Evolutionary conservation across 345 rosid species (phyloP).

Genomic region (Salix viminalis): DNA sequence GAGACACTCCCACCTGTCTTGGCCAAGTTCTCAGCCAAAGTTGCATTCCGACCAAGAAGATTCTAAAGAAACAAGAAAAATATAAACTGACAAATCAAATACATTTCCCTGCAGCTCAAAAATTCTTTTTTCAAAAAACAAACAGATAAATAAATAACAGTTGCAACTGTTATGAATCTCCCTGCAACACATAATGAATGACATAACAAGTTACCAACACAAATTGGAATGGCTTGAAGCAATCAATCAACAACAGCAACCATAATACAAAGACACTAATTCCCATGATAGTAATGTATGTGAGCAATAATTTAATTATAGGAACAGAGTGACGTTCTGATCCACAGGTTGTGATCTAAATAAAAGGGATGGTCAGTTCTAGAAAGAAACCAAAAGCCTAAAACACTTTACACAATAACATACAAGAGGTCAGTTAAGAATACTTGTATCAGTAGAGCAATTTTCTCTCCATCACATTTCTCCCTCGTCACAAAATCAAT

Average conservation of each 20-base stretch:
- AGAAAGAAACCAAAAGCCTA: background rate
- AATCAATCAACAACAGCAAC: background rate
- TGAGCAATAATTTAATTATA: no score
- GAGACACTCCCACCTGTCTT: slow-evolving; percentile 53
- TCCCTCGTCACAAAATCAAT: no score
- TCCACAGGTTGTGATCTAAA: background rate
- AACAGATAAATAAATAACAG: no score
- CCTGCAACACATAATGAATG: background rate
- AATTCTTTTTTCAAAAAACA: background rate
- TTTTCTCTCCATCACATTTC: background rate
- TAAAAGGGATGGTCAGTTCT: background rate
- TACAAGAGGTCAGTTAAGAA: background rate
- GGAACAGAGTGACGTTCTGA: background rate
- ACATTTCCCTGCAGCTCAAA: background rate
- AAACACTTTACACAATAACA: background rate
- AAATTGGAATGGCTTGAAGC: background rate
- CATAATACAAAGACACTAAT: background rate
- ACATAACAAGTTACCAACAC: background rate
- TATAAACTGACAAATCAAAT: background rate
- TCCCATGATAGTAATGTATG: no score
- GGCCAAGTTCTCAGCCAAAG: slow-evolving; percentile 81
- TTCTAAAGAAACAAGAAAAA: slow-evolving; percentile 33
- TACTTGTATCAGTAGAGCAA: background rate
- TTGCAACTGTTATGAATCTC: no score
- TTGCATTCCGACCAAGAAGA: slow-evolving; percentile 79